Percentiles rank a stretch among this genome's conserved stretches.
phyloP scores from a whole-genome alignment of 2,329 filamentous ascomycete genomes.

The Plectosphaerella plurivora region DNA sequence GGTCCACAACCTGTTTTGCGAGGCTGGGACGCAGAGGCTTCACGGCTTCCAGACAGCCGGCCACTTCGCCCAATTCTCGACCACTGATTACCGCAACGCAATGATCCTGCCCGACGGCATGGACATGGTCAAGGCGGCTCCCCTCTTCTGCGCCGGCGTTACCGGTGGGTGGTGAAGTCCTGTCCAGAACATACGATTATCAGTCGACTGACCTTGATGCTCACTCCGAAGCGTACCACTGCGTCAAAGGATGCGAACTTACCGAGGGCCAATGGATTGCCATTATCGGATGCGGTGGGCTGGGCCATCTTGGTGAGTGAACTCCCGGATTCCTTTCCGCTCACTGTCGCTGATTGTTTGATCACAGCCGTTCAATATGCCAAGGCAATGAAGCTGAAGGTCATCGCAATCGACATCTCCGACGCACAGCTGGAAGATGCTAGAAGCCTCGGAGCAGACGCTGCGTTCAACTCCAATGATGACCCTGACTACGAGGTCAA shows the following conservation, averaged over 20 bases:
- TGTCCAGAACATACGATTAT: not conserved
- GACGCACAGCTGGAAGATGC: constrained; percentile 11
- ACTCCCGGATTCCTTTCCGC: not conserved
- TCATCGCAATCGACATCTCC: constrained; percentile 15
- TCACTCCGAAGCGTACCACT: constrained; percentile 8
- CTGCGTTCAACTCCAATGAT: constrained; percentile 7
- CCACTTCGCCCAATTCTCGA: constrained; percentile 17
- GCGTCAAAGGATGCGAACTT: constrained; percentile 9
- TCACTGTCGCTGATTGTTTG: not conserved
- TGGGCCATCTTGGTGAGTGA: constrained; percentile 15
- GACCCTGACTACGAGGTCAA: constrained; percentile 24
- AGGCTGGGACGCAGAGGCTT: constrained; percentile 14
- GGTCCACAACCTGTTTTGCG: constrained; percentile 10
- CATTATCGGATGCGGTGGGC: constrained; percentile 16
- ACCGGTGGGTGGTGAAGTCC: constrained; percentile 6
- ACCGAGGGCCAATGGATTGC: constrained; percentile 14
- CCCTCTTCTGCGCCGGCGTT: constrained; percentile 19
- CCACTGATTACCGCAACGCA: constrained; percentile 15
- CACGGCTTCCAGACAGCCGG: constrained; percentile 15
- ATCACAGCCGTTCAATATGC: constrained; percentile 9
- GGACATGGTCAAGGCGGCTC: constrained; percentile 12
- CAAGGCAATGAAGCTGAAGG: constrained; percentile 14
- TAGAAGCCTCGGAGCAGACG: constrained; percentile 8
- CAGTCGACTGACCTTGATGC: not conserved
- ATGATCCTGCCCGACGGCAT: constrained; percentile 17